Base-by-base conservation (phyloP, 768 basidiomycete species). In the Termitomyces sp. region DNA sequence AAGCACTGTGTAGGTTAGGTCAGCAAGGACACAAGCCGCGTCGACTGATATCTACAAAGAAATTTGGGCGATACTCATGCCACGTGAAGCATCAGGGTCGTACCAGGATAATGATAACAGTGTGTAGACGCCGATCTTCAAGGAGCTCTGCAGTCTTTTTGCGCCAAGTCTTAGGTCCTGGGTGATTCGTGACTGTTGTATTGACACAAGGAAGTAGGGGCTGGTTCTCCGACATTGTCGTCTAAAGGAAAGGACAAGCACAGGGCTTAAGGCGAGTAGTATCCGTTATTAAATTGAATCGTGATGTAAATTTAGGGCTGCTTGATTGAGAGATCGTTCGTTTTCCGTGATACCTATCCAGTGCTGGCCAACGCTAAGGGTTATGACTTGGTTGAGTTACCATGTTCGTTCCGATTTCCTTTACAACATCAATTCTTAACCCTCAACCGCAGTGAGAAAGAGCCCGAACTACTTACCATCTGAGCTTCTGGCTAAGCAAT, bases 1-100 rank as follows among this genome's bases (percentile, higher is more conserved):
- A 33, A 93, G 80, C 59, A 92, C 82, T 22, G 81, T 83, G 66
- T 87, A 90, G 16, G 74, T 77, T 6, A 93, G 78, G 70, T 93
- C 90, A 27, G 80, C 75, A 36, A 93, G 79, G n/a, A 91, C 88
- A 66, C 87, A 89, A 3, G 65, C 62, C 8, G 85, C 85, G 70
- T 93, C 91, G 52, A 86, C 77, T 4, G 79, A 62, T 60, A 86
- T 86, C 87, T 80, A 66, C 57, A 39, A 27, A 50, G 20, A 54
- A 57, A 20, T 56, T 54, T n/a, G 22, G 48, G 20, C 39, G 31
- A 24, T 45, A 7, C 18, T 48, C 27, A 4, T 52, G 20, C 18
- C 33, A 54, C 20, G 27, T 57, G 33, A 39, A 48, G 31, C 20
- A 39, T 44, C 57, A 52, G 39, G n/a, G 30, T 24, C 84, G 59